Base-by-base conservation (phyloP, 352 stramenopile genomes). In the Plasmopara halstedii region DNA sequence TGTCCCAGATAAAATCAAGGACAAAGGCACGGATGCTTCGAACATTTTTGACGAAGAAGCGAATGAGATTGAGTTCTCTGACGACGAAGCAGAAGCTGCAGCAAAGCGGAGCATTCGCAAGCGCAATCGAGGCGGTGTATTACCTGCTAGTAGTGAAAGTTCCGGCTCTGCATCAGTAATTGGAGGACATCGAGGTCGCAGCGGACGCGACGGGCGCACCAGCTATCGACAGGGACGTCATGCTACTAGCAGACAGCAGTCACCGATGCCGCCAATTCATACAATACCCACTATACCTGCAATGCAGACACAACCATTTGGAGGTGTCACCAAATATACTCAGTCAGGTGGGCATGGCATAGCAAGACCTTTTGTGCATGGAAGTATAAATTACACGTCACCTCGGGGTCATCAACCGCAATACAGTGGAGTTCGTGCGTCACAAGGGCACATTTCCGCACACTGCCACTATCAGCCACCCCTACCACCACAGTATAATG, bases 11-110 rank as follows among this genome's bases (percentile, higher is more conserved):
- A 59, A 75, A 1, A 85, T 90, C 40, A 77, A 77, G 45, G 70
- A 85, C 55, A 94, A 91, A 42, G 82, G 82, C 20, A 85, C 82
- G 10, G 82, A 94, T 42, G 82, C 82, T 8, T 94, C 82, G 35
- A 91, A 94, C 43, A 62, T 91, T 46, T 94, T 83, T 47, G 82
- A 94, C 23, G 82, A 94, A 73, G 82, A 94, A 39, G 68, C 64
- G 2, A 79, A 90, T 22, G 79, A 94, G 26, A 44, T 57, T 0
- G 62, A 83, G 8, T 94, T 81, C 53, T 94, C 82, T 17, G 82
- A 94, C 53, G 82, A 94, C 46, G 82, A 94, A 54, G 71, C 73
- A 0, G 82, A 94, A 40, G 73, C 78, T 0, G 72, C 63, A 0
- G 70, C 77, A 4, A 94, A 90, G 58, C 64, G 71, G 19, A 49